These are phyloP conservation scores for Wickerhamomyces bovis DNA, from an alignment of 805 yeast species.

Conservation along the genomic window DNA sequence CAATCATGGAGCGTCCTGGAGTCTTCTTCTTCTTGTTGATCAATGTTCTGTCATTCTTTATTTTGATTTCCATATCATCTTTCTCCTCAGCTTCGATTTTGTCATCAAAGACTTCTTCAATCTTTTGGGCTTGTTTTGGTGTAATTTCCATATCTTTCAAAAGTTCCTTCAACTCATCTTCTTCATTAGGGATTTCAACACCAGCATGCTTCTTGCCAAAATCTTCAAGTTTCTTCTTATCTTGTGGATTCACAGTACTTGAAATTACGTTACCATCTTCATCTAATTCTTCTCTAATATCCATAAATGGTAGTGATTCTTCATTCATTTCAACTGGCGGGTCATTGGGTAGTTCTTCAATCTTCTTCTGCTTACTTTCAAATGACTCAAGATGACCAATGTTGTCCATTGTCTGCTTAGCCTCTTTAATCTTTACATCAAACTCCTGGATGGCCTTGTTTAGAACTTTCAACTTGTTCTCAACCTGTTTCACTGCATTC, in stretches of 20 bases:
- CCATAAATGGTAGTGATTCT: conserved; percentile 64
- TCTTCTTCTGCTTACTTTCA: conserved; percentile 2
- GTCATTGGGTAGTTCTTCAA: neutral
- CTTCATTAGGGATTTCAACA: conserved; percentile 4
- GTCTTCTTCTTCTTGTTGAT: neutral
- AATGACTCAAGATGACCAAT: conserved; percentile 21
- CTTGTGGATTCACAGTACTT: conserved; percentile 37
- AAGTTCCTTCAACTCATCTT: conserved; percentile 27
- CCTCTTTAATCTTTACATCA: conserved; percentile 33
- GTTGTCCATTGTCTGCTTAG: conserved; percentile 27
- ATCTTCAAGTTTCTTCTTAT: conserved; percentile 18
- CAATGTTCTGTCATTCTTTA: conserved; percentile 3
- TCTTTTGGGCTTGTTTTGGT: conserved; percentile 6
- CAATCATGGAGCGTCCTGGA: neutral
- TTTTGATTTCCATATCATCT: conserved; percentile 2
- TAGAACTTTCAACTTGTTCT: conserved; percentile 24
- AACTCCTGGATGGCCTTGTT: conserved; percentile 37
- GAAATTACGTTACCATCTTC: conserved; percentile 68
- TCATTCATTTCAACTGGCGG: conserved; percentile 23
- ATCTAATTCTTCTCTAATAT: conserved; percentile 77
- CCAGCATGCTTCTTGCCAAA: conserved; percentile 15
- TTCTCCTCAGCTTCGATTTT: conserved; percentile 4
- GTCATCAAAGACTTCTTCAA: conserved; percentile 7
- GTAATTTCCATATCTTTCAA: conserved; percentile 22
- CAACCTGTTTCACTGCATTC: conserved; percentile 27